Evolutionary conservation across 495 filamentous ascomycete genomes (phyloP), one percentile per base, ranked within the genome.

Genomic region (Penicillium cosmopolitanum): DNA sequence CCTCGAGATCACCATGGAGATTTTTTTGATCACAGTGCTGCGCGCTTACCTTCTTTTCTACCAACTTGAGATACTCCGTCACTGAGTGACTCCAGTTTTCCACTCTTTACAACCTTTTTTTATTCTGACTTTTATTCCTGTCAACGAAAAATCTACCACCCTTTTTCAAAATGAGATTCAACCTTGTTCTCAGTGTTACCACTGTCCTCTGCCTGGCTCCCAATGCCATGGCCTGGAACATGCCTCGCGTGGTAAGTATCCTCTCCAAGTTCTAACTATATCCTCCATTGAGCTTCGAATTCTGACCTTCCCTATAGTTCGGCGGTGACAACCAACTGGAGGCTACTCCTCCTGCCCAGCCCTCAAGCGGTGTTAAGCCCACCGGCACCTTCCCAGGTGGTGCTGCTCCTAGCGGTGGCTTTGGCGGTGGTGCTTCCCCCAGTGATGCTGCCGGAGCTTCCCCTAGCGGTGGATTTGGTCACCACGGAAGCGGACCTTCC

Each of bases 121-220:
- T 48, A 58, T 35, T 43, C 48, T 21, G n/a, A 33, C 12, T 42
- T 38, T 33, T 42, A n/a, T 35, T 43, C 51, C 51, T 23, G 1
- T 52, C 56, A 31, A 42, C 35, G 28, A 21, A n/a, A 46, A 13
- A 16, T 19, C 15, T 16, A 44, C 58, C 56, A 48, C 18, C 57
- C 19, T 60, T 58, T 62, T 73, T 53, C 58, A 44, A 44, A 19
- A 75, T 77, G 74, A 77, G 72, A 66, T 55, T 69, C 56, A 67
- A 65, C 50, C 31, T 69, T 68, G 18, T 62, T 48, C 40, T 73
- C 52, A 69, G 70, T 61, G 57, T 67, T 53, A 63, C 64, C 57
- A 67, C 64, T 40, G 67, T 64, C 53, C 61, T 73, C 38, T 62
- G 38, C 57, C 40, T 74, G 55, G 59, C 62, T 50, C 65, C 64